phyloP scores from a whole-genome alignment of 371 early-diverging fungal species.

The Smittium mucronatum region DNA sequence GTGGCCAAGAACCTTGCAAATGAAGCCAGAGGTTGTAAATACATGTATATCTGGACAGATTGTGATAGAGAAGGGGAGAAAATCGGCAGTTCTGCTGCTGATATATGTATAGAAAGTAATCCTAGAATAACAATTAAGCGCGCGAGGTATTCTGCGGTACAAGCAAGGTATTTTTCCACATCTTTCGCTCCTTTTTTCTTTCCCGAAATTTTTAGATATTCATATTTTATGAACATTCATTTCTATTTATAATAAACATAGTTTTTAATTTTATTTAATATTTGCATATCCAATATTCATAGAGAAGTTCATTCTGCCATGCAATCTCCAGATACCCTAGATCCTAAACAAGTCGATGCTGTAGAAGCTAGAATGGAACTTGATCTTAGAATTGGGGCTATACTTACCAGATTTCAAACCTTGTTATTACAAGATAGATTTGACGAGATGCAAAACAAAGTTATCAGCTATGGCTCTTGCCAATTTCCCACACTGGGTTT shows the following conservation, averaged over 20 bases:
- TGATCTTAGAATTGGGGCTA: slow-evolving; percentile 95
- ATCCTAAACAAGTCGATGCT: slow-evolving; percentile 67
- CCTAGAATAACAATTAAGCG: slow-evolving; percentile 36
- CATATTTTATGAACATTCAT: no score
- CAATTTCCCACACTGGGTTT: slow-evolving; percentile 99
- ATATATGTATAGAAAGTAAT: slow-evolving; percentile 52
- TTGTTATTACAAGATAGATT: slow-evolving; percentile 43
- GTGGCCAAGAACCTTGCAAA: slow-evolving; percentile 50
- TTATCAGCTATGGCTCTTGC: slow-evolving; percentile 94
- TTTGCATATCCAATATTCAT: no score
- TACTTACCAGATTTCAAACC: slow-evolving; percentile 94
- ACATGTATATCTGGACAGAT: slow-evolving; percentile 98
- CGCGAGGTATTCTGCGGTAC: slow-evolving; percentile 30
- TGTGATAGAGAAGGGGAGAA: slow-evolving; percentile 99
- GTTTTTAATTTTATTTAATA: no score
- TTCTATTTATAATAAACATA: no score
- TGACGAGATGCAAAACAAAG: slow-evolving; percentile 35
- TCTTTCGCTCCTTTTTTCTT: no score
- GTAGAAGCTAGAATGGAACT: slow-evolving; percentile 87
- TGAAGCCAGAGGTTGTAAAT: slow-evolving; percentile 45
- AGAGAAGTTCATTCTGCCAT: slow-evolving; percentile 73
- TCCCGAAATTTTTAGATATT: no score
- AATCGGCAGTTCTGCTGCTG: slow-evolving; percentile 81
- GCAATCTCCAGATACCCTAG: slow-evolving; percentile 51
- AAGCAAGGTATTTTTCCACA: neutral